Evolutionary conservation across 306 rosid genomes (phyloP), one percentile per base, ranked within the genome.

Genomic region (Hippophae tibetana): DNA sequence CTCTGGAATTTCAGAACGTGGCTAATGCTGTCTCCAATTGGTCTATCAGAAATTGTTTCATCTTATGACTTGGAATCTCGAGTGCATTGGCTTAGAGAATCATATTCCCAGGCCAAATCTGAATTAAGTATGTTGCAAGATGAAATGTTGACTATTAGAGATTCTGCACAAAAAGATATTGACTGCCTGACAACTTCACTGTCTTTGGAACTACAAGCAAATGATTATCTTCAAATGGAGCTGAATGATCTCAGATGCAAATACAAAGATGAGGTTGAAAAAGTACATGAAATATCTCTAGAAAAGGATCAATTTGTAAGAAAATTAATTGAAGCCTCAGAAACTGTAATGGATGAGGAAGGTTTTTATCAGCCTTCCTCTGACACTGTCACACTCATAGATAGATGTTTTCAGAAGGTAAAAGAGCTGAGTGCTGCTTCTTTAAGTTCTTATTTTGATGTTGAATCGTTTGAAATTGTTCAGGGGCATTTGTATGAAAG

Each of bases 301-400:
- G 94, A 88, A 76, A 93, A 80, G 78, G 84, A 76, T 63, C 69
- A 58, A 49, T 72, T 85, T 25, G 75, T 88, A 74, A 86, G 73
- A 65, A 76, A 57, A 81, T 61, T 93, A 51, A 75, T 74, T 7
- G 90, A 84, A 63, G 73, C 69, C 73, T 84, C 90, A 60, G 90
- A 87, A 65, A 66, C 72, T 67, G 63, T 71, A 58, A 25, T 61
- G 72, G 85, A 80, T 57, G 75, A 80, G 68, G 80, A 79, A 69
- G 79, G 68, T 63, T 48, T 77, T 48, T 64, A 56, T 76, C 76
- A 73, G 59, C 61, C 79, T 48, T 75, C 65, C 49, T 71, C 71
- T 9, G 83, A 67, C 67, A 59, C 69, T 45, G 68, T 56, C 55
- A 31, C 38, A 47, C 72, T 86, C 27, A 12, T 84, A n/a, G 69